A percentile compares a stretch with the other conserved stretches of the same genome.
These are phyloP conservation scores for Silene uniflora DNA, from an alignment of 148 eudicot genomes.

Conservation along the genomic window DNA sequence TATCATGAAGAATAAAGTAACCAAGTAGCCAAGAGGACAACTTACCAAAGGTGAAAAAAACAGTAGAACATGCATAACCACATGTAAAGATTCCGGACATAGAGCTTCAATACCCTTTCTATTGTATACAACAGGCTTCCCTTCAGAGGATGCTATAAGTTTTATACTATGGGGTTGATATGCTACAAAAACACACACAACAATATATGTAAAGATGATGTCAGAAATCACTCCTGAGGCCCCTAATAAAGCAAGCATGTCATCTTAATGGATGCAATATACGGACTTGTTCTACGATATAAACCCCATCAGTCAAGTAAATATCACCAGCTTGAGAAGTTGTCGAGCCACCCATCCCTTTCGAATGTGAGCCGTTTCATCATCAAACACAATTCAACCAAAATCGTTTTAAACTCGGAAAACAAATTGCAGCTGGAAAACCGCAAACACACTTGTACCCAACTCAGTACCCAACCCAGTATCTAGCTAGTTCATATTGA, in stretches of 20 bases:
- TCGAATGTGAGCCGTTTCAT: constrained; percentile 52
- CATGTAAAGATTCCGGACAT: constrained; percentile 88
- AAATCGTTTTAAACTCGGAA: no score
- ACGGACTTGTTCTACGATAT: constrained; percentile 84
- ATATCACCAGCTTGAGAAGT: constrained; percentile 74
- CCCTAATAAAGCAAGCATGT: constrained; percentile 1
- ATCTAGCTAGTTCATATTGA: no score
- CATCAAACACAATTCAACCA: no score
- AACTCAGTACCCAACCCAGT: no score
- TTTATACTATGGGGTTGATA: constrained; percentile 85
- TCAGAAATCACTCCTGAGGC: neutral
- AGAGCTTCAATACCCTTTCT: constrained; percentile 95
- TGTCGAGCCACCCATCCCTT: constrained; percentile 91
- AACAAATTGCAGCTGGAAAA: no score
- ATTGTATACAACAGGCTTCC: constrained; percentile 81
- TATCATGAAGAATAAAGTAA: neutral
- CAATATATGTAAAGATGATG: constrained; percentile 22
- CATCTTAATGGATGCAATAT: constrained; percentile 6
- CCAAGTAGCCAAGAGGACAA: constrained; percentile 14
- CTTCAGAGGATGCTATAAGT: constrained; percentile 90
- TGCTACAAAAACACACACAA: constrained; percentile 45
- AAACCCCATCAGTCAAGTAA: constrained; percentile 95
- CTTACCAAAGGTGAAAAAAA: constrained; percentile 94
- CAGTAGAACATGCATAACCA: constrained; percentile 99
- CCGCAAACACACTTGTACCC: no score